phyloP scores from a whole-genome alignment of 192 early-diverging fungal species.

The Coemansia sp. region DNA sequence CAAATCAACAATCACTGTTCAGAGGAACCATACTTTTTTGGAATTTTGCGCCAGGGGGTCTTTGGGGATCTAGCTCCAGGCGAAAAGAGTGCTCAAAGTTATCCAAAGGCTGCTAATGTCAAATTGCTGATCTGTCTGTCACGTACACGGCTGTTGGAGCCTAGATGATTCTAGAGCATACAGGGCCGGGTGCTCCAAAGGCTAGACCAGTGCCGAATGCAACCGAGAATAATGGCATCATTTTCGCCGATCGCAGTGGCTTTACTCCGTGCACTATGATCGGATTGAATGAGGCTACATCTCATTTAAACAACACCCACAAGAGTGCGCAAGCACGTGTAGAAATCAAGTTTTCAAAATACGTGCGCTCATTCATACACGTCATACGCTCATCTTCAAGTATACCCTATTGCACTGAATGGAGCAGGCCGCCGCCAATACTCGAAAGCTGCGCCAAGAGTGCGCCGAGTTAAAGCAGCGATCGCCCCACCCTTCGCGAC shows the following conservation, averaged over 20 bases:
- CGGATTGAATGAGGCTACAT: slow-evolving; percentile 24
- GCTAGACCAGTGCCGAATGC: slow-evolving; percentile 38
- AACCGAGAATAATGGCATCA: slow-evolving; percentile 30
- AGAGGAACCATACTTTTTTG: too few species aligned
- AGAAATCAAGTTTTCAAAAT: too few species aligned
- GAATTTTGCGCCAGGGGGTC: too few species aligned
- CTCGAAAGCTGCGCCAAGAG: background rate
- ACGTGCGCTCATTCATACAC: too few species aligned
- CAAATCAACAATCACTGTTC: too few species aligned
- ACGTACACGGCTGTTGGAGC: slow-evolving; percentile 21
- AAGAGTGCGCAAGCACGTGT: too few species aligned
- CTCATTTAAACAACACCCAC: background rate
- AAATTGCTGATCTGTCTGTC: slow-evolving; percentile 37
- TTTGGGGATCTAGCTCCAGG: too few species aligned
- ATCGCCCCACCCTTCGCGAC: slow-evolving; percentile 42
- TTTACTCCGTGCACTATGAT: slow-evolving; percentile 8
- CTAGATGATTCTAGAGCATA: slow-evolving; percentile 26
- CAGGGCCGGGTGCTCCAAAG: slow-evolving; percentile 14
- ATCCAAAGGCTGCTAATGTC: slow-evolving; percentile 31
- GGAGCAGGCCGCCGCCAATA: background rate
- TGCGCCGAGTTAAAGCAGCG: slow-evolving; percentile 12
- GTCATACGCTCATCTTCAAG: background rate
- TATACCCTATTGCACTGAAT: background rate
- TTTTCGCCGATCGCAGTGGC: slow-evolving; percentile 17
- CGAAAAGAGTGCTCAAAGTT: too few species aligned